phyloP scores from a whole-genome alignment of 768 basidiomycete genomes.

The Ephemerocybe angulata region DNA sequence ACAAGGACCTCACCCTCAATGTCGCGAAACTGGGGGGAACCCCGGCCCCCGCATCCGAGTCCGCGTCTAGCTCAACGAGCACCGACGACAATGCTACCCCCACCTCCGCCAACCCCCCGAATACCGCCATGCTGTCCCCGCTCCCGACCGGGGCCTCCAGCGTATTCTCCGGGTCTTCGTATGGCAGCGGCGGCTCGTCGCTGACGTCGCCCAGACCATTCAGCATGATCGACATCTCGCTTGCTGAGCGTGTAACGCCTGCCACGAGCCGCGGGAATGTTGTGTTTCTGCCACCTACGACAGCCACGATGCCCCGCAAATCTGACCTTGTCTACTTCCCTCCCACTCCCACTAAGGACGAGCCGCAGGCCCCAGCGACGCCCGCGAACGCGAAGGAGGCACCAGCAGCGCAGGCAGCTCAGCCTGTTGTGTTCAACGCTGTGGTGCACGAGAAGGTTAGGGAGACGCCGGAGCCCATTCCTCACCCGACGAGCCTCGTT shows the following conservation, averaged over 20 bases:
- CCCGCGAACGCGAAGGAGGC: slow-evolving; percentile 7
- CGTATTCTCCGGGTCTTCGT: slow-evolving; percentile 12
- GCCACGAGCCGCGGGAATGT: slow-evolving; percentile 35
- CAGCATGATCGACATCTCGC: slow-evolving; percentile 36
- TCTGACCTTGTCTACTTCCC: slow-evolving; percentile 35
- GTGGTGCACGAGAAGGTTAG: slow-evolving; percentile 56
- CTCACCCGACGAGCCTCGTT: slow-evolving; percentile 13
- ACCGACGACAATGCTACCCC: background rate
- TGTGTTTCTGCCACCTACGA: slow-evolving; percentile 29
- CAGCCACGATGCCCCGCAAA: slow-evolving; percentile 19
- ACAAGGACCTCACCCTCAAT: background rate
- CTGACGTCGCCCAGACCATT: slow-evolving; percentile 26
- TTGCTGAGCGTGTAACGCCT: slow-evolving; percentile 37
- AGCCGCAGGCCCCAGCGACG: slow-evolving; percentile 8
- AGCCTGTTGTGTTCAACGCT: slow-evolving; percentile 43
- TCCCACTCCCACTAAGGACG: slow-evolving; percentile 29
- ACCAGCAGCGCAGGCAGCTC: slow-evolving; percentile 10
- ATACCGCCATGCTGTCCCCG: slow-evolving; percentile 19
- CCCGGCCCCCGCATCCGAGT: background rate
- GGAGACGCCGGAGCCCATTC: slow-evolving; percentile 23
- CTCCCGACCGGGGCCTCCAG: slow-evolving; percentile 16
- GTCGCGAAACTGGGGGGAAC: background rate
- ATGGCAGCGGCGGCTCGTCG: slow-evolving; percentile 12
- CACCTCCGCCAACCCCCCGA: slow-evolving; percentile 13
- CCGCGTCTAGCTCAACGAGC: background rate